Evolutionary conservation across 331 rosid genomes (phyloP), one percentile per base, ranked within the genome.

Genomic region (Malus hybrid): DNA sequence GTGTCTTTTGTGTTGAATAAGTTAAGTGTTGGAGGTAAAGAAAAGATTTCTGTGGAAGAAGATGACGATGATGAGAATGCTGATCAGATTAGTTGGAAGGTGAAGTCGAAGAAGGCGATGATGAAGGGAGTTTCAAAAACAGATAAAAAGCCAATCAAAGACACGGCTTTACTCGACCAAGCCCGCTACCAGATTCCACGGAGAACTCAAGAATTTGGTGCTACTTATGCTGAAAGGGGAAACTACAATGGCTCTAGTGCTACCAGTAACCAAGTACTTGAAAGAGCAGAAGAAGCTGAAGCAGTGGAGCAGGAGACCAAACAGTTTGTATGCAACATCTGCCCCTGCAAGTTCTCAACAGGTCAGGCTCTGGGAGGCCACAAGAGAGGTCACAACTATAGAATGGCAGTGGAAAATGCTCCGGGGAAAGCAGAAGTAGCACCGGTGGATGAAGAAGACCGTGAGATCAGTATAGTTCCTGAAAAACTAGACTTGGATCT

Each of bases 301-400:
- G 34, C 16, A 1, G 39, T 27, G 22, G 10, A 18, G 7, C 34
- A 61, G 13, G 10, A 11, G 10, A 68, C 7, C 59, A 68, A 68
- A 44, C 57, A 68, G 36, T 22, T 34, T 69, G 72, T 24, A 34
- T 69, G 76, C 80, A 62, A 80, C 20, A 28, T 68, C 32, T 80
- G 76, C 32, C 56, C 64, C 28, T 67, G 24, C 52, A 63, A 13
- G 22, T 68, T 74, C 52, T 15, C 8, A 8, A 9, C 18, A 31
- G 75, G 70, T 32, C 65, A 39, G 46, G 79, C 48, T 44, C 57
- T 73, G 4, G 83, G 80, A 11, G 80, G 83, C 6, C 83, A 80
- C 22, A 63, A 42, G 39, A 48, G 11, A 11, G 12, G 10, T 18
- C 79, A 72, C 18, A 24, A 27, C 55, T 42, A 24, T 13, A 67